Conservation (phyloP, 768 basidiomycete species). For the Megacollybia marginata region DNA sequence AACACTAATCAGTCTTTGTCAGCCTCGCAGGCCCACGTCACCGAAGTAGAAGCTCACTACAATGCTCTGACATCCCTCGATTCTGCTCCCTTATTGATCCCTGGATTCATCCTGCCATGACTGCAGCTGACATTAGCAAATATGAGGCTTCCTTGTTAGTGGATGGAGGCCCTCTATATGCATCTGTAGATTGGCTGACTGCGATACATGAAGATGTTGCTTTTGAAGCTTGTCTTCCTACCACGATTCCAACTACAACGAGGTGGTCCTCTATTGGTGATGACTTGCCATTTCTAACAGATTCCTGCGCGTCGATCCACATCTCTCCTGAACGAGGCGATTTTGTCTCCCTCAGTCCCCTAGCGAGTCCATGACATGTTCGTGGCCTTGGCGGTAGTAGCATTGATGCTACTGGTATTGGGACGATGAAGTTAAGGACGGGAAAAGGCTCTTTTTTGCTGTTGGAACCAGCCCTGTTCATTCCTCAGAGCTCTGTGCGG, state of each 20-base stretch:
- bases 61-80: background rate
- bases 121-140: background rate
- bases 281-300: constrained; percentile 6
- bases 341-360: constrained; percentile 16
- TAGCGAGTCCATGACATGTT: constrained; percentile 10
- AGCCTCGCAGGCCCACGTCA: background rate
- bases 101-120: background rate
- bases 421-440: constrained; percentile 15
- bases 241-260: background rate
- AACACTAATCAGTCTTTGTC: too few relatives aligned
- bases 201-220: background rate
- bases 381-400: constrained; percentile 19
- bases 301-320: constrained; percentile 18
- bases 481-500: constrained; percentile 7
- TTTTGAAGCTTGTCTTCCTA: background rate
- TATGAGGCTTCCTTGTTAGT: background rate
- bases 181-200: background rate
- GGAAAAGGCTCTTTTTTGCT: constrained; percentile 5
- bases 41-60: background rate
- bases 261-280: background rate
- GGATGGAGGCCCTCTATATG: background rate
- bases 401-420: constrained; percentile 17
- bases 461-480: constrained; percentile 8
- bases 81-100: background rate
- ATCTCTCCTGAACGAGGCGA: constrained; percentile 16